A percentile compares a stretch with the other conserved stretches of the same genome.
Evolutionary conservation across 2,329 filamentous ascomycete genomes (phyloP).

Genomic region (Colletotrichum lini): DNA sequence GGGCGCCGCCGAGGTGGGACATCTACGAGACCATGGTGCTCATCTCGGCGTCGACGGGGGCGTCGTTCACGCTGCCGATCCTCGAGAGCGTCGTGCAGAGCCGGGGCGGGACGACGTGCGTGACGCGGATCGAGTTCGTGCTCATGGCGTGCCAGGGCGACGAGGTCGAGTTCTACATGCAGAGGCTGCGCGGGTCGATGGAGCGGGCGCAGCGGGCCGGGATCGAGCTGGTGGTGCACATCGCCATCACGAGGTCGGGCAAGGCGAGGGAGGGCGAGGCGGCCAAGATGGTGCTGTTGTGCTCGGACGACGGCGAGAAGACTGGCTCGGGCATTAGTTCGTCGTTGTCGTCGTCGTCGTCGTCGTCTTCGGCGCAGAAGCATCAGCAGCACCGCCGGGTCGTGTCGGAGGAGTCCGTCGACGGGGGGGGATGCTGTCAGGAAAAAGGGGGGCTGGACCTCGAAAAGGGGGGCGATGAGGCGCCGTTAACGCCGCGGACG

Average conservation of each 20-base stretch:
- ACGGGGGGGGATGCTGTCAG: constrained; percentile 6
- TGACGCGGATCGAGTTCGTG: constrained; percentile 67
- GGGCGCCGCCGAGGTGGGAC: constrained; percentile 68
- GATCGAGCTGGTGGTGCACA: constrained; percentile 65
- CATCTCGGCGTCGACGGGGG: constrained; percentile 74
- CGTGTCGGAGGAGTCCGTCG: constrained; percentile 15
- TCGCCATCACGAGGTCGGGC: constrained; percentile 65
- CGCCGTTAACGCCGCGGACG: constrained; percentile 45
- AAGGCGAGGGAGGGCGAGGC: constrained; percentile 47
- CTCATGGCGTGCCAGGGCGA: constrained; percentile 65
- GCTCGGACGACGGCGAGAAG: constrained; percentile 40
- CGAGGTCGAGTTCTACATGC: constrained; percentile 70
- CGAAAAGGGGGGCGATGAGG: constrained; percentile 28
- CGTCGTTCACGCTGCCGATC: constrained; percentile 73
- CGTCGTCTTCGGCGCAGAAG: background rate
- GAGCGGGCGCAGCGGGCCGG: constrained; percentile 58
- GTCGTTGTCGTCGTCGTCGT: background rate
- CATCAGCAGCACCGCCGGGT: constrained; percentile 18
- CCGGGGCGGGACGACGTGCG: constrained; percentile 58
- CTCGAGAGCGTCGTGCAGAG: constrained; percentile 67
- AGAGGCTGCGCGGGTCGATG: constrained; percentile 63
- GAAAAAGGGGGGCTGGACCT: constrained; percentile 27
- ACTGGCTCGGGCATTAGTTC: constrained; percentile 38
- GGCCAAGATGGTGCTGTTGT: constrained; percentile 36
- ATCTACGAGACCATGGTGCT: constrained; percentile 72